Conservation (phyloP, 73 alveolate species). For the Diophrys sp. region DNA sequence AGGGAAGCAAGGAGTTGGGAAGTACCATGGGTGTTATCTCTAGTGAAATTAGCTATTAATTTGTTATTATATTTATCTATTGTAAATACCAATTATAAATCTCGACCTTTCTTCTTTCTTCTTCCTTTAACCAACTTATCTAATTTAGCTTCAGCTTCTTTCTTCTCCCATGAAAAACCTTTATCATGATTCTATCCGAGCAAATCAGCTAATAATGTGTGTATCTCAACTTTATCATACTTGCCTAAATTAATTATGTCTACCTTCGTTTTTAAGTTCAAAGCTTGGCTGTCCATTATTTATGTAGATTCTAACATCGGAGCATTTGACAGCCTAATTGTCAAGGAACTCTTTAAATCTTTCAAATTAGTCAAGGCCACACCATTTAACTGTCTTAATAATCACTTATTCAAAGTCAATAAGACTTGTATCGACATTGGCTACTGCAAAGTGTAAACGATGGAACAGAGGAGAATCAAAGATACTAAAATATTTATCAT, state of each 20-base stretch:
- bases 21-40: too few species aligned
- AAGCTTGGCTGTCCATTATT: constrained; percentile 37
- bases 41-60: too few species aligned
- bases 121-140: too few species aligned
- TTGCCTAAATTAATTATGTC: constrained; percentile 32
- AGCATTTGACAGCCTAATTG: constrained; percentile 25
- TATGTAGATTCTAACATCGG: constrained; percentile 18
- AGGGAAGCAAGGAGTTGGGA: too few species aligned
- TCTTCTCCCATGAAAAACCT: constrained; percentile 21
- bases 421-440: not conserved
- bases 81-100: too few species aligned
- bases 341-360: constrained; percentile 23
- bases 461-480: not conserved
- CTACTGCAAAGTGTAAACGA: not conserved
- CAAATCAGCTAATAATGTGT: not conserved
- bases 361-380: not conserved
- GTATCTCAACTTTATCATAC: constrained; percentile 17
- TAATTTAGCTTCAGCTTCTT: constrained; percentile 32
- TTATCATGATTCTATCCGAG: constrained; percentile 28
- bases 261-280: constrained; percentile 21
- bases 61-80: too few species aligned
- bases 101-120: too few species aligned
- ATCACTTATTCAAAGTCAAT: not conserved
- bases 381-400: not conserved
- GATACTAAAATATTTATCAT: not conserved